Evolutionary conservation across 1,284 basidiomycete genomes (phyloP).

Genomic region (Ganoderma resinaceum): DNA sequence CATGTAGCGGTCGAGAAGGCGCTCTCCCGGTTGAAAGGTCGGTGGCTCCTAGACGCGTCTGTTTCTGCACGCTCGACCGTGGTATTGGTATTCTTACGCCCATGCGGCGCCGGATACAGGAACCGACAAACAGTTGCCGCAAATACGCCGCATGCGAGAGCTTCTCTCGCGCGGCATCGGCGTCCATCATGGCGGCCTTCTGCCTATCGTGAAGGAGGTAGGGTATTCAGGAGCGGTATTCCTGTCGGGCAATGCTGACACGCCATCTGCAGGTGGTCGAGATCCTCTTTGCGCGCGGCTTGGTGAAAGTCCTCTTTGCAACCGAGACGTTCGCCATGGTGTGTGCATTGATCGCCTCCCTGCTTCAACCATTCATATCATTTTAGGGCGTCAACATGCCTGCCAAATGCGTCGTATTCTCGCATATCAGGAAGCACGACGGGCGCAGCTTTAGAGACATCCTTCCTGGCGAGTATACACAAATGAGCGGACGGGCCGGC

Average conservation of each 20-base stretch:
- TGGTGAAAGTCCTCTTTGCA: constrained; percentile 97
- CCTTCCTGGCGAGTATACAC: constrained; percentile 93
- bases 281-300: constrained; percentile 93
- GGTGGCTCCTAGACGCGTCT: constrained; percentile 14
- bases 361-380: constrained; percentile 10
- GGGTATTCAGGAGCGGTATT: constrained; percentile 21
- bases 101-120: constrained; percentile 52
- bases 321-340: constrained; percentile 99
- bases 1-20: constrained; percentile 96
- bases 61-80: no score
- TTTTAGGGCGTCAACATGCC: constrained; percentile 98
- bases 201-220: constrained; percentile 98
- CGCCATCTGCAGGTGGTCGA: constrained; percentile 81
- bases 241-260: background rate
- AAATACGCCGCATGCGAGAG: constrained; percentile 93
- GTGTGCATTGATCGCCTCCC: background rate
- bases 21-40: constrained; percentile 89
- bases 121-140: constrained; percentile 93
- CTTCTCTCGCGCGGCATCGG: constrained; percentile 93
- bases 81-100: background rate
- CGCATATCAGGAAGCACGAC: constrained; percentile 95
- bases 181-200: constrained; percentile 95
- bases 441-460: constrained; percentile 92
- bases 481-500: constrained; percentile 99
- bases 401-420: constrained; percentile 96